These are phyloP conservation scores for Arbutus unedo DNA, from an alignment of 148 eudicot genomes.

Conservation along the genomic window DNA sequence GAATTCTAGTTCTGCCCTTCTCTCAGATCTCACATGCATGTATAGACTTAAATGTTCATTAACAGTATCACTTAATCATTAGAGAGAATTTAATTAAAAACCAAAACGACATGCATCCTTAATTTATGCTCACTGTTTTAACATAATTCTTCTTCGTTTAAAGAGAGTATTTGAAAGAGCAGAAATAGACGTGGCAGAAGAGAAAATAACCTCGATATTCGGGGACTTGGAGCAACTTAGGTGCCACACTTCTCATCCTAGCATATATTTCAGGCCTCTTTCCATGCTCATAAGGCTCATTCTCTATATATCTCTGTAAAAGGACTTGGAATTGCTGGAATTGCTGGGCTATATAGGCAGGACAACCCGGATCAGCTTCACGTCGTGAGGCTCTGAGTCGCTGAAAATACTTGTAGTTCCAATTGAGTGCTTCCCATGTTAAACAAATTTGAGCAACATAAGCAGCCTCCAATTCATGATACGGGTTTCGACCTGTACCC, in stretches of 20 bases:
- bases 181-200: not conserved
- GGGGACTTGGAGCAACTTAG: constrained; percentile 90
- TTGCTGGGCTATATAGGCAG: constrained; percentile 80
- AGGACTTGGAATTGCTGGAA: constrained; percentile 89
- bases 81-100: not conserved
- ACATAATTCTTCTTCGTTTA: not conserved
- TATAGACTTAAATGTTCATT: not conserved
- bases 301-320: constrained; percentile 75
- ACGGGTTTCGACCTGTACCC: constrained; percentile 41
- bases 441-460: constrained; percentile 78
- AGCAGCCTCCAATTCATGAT: constrained; percentile 71
- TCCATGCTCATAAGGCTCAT: constrained; percentile 83
- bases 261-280: constrained; percentile 79
- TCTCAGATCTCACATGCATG: not conserved
- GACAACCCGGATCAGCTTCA: constrained; percentile 60
- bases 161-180: not conserved
- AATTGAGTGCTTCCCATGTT: constrained; percentile 90
- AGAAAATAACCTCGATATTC: constrained; percentile 69
- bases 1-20: not conserved
- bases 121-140: not conserved
- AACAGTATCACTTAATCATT: not conserved
- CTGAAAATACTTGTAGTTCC: constrained; percentile 74
- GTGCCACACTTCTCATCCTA: constrained; percentile 58
- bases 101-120: not conserved
- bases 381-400: constrained; percentile 48